Evolutionary conservation across 2,329 filamentous ascomycete genomes (phyloP).

Genomic region (Talaromyces atroroseus): DNA sequence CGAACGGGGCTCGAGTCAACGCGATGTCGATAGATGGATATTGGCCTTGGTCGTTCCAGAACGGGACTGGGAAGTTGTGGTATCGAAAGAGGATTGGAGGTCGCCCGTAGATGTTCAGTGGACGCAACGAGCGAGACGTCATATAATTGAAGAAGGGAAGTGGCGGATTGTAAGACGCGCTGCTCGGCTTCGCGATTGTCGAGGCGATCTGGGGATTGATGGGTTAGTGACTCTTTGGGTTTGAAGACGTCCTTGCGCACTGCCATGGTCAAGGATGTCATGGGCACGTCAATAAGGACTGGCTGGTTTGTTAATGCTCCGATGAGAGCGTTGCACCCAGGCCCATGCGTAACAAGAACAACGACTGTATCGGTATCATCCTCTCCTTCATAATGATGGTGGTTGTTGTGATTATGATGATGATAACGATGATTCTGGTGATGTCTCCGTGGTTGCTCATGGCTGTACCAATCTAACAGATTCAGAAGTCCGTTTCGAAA

Average conservation of each 20-base stretch:
- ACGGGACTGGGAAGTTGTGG: constrained; percentile 21
- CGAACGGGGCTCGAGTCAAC: constrained; percentile 15
- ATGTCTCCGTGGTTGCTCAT: constrained; percentile 36
- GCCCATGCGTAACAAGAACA: constrained; percentile 86
- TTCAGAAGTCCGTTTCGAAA: constrained; percentile 74
- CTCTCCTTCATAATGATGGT: constrained; percentile 49
- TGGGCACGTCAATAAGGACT: constrained; percentile 80
- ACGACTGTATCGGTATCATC: constrained; percentile 70
- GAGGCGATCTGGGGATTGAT: constrained; percentile 5
- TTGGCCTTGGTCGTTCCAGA: constrained; percentile 20
- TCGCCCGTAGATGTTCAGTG: constrained; percentile 55
- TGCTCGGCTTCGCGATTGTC: constrained; percentile 11
- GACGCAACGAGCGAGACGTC: constrained; percentile 57
- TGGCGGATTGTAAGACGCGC: constrained; percentile 18
- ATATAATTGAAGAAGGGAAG: constrained; percentile 45
- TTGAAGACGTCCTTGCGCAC: constrained; percentile 48
- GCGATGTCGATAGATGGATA: constrained; percentile 28
- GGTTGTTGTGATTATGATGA: constrained; percentile 48
- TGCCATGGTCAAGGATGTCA: constrained; percentile 89
- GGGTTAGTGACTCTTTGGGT: constrained; percentile 8
- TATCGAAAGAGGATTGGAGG: constrained; percentile 27
- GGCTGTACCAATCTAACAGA: constrained; percentile 74
- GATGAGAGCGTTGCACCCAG: constrained; percentile 91
- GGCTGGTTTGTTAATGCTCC: constrained; percentile 88
- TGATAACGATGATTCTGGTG: constrained; percentile 33